These are phyloP conservation scores for Scutellaria barbata DNA, from an alignment of 257 asterid species.

Conservation along the genomic window DNA sequence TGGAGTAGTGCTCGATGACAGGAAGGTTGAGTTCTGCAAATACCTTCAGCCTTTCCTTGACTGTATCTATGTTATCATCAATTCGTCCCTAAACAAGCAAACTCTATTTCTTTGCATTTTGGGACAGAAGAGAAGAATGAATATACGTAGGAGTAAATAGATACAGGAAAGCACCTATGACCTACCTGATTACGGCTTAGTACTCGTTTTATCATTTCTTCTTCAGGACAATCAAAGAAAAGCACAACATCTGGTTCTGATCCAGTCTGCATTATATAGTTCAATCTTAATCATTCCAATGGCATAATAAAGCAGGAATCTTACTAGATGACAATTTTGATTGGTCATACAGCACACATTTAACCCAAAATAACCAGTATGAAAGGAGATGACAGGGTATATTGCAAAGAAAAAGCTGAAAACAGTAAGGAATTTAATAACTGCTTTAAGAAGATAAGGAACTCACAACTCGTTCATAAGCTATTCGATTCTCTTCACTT, in stretches of 20 bases:
- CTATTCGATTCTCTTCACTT: constrained; percentile 86
- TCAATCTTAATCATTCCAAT: constrained; percentile 26
- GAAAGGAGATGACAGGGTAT: constrained; percentile 27
- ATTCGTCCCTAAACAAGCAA: constrained; percentile 73
- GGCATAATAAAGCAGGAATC: constrained; percentile 16
- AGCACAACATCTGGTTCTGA: constrained; percentile 89
- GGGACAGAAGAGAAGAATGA: constrained; percentile 22
- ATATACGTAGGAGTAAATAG: constrained; percentile 16
- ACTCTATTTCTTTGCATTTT: constrained; percentile 23
- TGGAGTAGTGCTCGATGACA: constrained; percentile 77
- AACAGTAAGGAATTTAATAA: constrained; percentile 28
- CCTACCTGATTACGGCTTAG: constrained; percentile 94
- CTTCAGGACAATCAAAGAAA: constrained; percentile 91
- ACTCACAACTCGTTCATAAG: constrained; percentile 84
- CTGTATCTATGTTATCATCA: constrained; percentile 91
- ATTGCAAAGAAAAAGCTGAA: constrained; percentile 26
- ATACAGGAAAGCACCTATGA: constrained; percentile 70
- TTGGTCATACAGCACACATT: constrained; percentile 5
- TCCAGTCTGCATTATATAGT: constrained; percentile 63
- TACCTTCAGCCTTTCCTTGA: constrained; percentile 75
- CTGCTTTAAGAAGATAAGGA: constrained; percentile 35
- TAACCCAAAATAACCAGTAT: constrained; percentile 18
- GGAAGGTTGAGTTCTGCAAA: constrained; percentile 79
- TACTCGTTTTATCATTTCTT: constrained; percentile 91
- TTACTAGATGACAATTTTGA: not conserved